These are phyloP conservation scores for Kondoa subrosea DNA, from an alignment of 768 basidiomycete species.

Conservation along the genomic window DNA sequence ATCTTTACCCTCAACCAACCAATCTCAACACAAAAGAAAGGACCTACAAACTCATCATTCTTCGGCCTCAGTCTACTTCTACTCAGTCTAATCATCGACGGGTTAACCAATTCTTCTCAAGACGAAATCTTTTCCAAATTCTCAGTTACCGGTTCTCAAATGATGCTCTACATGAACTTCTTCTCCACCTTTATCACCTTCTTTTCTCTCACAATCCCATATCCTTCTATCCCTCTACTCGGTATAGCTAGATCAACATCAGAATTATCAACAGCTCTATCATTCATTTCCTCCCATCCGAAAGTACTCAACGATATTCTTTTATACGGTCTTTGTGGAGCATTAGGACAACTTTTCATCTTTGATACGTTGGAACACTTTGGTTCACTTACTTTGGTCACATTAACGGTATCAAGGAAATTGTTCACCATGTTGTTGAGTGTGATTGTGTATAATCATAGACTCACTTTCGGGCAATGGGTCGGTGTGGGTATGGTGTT, in stretches of 20 bases:
- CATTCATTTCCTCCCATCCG: constrained; percentile 64
- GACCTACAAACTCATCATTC: constrained; percentile 41
- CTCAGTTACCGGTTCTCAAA: constrained; percentile 72
- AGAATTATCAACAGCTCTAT: constrained; percentile 52
- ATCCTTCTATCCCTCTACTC: constrained; percentile 54
- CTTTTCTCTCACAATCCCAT: constrained; percentile 42
- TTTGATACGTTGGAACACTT: constrained; percentile 64
- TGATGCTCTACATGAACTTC: constrained; percentile 97
- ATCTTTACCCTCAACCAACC: constrained; percentile 57
- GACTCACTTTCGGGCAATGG: constrained; percentile 73
- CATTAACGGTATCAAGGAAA: constrained; percentile 88
- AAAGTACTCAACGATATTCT: constrained; percentile 52
- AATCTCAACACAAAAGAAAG: constrained; percentile 30
- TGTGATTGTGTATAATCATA: constrained; percentile 79
- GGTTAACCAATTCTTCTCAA: constrained; percentile 85
- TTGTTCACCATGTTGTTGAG: constrained; percentile 95
- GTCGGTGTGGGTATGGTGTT: constrained; percentile 80
- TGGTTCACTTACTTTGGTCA: constrained; percentile 61
- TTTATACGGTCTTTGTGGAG: constrained; percentile 76
- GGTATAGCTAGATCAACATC: constrained; percentile 30
- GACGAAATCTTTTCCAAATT: constrained; percentile 80
- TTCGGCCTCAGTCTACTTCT: constrained; percentile 61
- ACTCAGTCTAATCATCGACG: constrained; percentile 78
- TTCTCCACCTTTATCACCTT: constrained; percentile 61
- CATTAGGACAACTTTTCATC: constrained; percentile 90